Evolutionary conservation across 208 protist genomes (phyloP).

Genomic region (Tritrichomonas musculus): DNA sequence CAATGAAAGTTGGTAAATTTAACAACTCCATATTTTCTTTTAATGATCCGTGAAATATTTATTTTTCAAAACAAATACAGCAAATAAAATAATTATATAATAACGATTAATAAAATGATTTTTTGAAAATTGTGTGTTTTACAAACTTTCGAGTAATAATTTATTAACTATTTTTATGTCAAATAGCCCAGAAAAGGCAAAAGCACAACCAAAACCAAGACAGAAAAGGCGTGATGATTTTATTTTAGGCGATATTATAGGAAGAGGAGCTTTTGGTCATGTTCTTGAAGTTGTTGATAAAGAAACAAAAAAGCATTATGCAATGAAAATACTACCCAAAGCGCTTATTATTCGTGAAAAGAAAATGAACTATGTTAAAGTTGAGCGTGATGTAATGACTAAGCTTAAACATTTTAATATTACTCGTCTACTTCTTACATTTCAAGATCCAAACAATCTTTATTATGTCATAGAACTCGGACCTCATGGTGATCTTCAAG

Average conservation of each 20-base stretch:
- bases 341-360: neutral
- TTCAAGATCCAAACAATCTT: neutral
- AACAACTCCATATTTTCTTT: neutral
- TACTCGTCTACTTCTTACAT: neutral
- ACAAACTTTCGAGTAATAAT: neutral
- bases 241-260: neutral
- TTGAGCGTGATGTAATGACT: conserved; percentile 13
- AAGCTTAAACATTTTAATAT: neutral
- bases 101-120: neutral
- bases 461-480: neutral
- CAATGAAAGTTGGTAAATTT: neutral
- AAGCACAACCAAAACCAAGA: neutral
- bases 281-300: neutral
- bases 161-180: neutral
- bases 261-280: neutral
- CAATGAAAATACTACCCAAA: conserved; percentile 7
- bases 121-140: neutral
- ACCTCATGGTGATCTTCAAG: neutral
- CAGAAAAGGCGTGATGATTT: neutral
- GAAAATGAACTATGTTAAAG: neutral
- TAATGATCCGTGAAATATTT: neutral
- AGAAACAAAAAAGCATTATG: neutral
- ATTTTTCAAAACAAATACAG: neutral
- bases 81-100: neutral
- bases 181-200: neutral